phyloP scores from a whole-genome alignment of 1,139 yeast genomes.

The Kluyveromyces marxianus region DNA sequence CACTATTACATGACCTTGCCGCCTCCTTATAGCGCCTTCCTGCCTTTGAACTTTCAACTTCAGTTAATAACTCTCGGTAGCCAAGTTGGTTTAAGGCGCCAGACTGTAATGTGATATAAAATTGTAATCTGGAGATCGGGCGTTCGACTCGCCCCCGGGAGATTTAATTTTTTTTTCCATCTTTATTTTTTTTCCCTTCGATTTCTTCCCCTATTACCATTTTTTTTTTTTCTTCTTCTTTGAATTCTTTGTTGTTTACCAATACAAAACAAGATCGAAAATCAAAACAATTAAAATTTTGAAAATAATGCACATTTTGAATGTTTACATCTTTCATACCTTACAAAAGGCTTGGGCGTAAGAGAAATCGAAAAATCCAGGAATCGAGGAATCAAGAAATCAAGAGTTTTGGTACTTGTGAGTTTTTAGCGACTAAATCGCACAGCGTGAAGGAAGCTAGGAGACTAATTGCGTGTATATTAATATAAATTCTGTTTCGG shows the following conservation, averaged over 20 bases:
- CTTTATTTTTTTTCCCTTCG: background rate
- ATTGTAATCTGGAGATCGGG: slow-evolving; percentile 24
- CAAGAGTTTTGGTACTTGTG: too few species aligned
- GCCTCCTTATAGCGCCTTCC: too few species aligned
- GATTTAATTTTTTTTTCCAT: slow-evolving; percentile 12
- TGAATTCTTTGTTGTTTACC: background rate
- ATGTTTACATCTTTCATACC: background rate
- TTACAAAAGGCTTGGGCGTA: too few species aligned
- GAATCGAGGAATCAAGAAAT: too few species aligned
- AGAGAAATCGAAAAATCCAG: too few species aligned
- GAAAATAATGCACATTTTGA: background rate
- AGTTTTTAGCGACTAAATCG: too few species aligned
- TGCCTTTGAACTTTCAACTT: background rate
- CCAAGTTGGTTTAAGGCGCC: slow-evolving; percentile 27
- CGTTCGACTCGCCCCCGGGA: slow-evolving; percentile 28
- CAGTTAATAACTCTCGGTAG: slow-evolving; percentile 18
- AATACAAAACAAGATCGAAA: background rate
- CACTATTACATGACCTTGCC: too few species aligned
- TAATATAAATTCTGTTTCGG: background rate
- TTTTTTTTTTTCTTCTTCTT: background rate
- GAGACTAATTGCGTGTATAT: background rate
- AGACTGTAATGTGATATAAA: slow-evolving; percentile 19
- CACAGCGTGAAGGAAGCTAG: too few species aligned
- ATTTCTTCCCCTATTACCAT: background rate
- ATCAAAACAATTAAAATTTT: slow-evolving; percentile 6